Evolutionary conservation across 2,329 filamentous ascomycete genomes (phyloP).

Genomic region (Colletotrichum sp.): DNA sequence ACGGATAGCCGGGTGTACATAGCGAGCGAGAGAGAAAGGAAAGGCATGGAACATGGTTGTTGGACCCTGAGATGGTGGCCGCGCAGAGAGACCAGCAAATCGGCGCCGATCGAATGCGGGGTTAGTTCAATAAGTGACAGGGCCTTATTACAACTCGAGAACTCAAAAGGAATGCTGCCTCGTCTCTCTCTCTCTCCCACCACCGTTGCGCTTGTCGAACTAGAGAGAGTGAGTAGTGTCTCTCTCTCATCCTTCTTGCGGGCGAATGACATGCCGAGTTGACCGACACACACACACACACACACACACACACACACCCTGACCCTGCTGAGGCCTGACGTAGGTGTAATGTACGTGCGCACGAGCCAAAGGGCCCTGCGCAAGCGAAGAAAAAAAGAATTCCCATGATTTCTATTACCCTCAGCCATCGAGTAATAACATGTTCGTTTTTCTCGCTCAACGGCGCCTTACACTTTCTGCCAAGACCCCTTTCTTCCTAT

Average conservation of each 20-base stretch:
- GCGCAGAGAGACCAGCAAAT: conserved; percentile 7
- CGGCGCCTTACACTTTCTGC: not conserved
- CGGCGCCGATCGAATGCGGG: conserved; percentile 16
- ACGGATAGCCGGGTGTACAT: conserved; percentile 5
- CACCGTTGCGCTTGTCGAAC: not conserved
- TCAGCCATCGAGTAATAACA: conserved; percentile 20
- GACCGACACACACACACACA: conserved; percentile 1
- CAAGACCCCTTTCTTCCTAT: not conserved
- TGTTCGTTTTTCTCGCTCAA: not conserved
- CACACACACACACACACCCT: not conserved
- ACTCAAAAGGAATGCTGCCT: not conserved
- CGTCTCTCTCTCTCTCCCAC: not conserved
- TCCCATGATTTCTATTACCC: conserved; percentile 15
- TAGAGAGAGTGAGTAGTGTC: not conserved
- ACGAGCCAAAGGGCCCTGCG: not conserved
- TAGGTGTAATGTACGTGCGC: conserved; percentile 4
- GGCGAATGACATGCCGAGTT: not conserved
- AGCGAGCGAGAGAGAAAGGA: not conserved
- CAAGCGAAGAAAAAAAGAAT: not conserved
- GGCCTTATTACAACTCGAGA: conserved; percentile 16
- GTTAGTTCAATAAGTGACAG: conserved; percentile 14
- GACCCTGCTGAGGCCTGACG: conserved; percentile 7
- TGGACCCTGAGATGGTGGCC: conserved; percentile 14
- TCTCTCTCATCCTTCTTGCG: not conserved
- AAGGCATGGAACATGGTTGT: conserved; percentile 16